Evolutionary conservation across 176 grass and related monocot species (phyloP).

Genomic region (Poa pratensis): DNA sequence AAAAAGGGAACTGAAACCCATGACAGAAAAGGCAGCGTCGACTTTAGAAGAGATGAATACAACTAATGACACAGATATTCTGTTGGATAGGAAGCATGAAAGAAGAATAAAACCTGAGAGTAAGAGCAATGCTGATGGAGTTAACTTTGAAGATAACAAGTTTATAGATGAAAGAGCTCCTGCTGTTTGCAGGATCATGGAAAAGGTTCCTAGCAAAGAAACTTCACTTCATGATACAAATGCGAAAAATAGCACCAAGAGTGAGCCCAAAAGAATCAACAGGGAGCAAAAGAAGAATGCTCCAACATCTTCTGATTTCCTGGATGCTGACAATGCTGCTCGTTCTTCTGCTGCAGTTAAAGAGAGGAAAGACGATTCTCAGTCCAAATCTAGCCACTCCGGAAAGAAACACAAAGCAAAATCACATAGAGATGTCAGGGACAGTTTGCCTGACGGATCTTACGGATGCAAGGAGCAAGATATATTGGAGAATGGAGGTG

Average conservation of each 20-base stretch:
- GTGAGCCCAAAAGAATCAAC: conserved; percentile 62
- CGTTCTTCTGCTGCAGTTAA: conserved; percentile 54
- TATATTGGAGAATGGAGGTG: conserved; percentile 58
- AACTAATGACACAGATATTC: conserved; percentile 48
- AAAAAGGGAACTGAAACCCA: conserved; percentile 62
- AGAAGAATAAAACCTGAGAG: conserved; percentile 66
- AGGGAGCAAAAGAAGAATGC: conserved; percentile 60
- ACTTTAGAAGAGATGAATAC: conserved; percentile 52
- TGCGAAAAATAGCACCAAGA: conserved; percentile 54
- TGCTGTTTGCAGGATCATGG: conserved; percentile 48
- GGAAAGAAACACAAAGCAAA: conserved; percentile 69
- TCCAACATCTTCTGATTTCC: conserved; percentile 52
- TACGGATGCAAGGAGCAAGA: conserved; percentile 35
- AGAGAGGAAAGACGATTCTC: conserved; percentile 63
- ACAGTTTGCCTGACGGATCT: conserved; percentile 46
- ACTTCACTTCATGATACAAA: conserved; percentile 44
- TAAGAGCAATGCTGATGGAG: conserved; percentile 43
- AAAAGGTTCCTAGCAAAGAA: conserved; percentile 58
- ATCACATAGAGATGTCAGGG: conserved; percentile 52
- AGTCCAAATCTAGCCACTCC: conserved; percentile 55
- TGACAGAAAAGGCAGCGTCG: conserved; percentile 56
- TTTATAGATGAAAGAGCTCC: conserved; percentile 55
- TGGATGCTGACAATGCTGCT: conserved; percentile 46
- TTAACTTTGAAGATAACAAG: conserved; percentile 56
- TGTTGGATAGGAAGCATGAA: conserved; percentile 67